Evolutionary conservation across 2,329 filamentous ascomycete species (phyloP), one percentile per base, ranked within the genome.

Genomic region (Penicillium sp.): DNA sequence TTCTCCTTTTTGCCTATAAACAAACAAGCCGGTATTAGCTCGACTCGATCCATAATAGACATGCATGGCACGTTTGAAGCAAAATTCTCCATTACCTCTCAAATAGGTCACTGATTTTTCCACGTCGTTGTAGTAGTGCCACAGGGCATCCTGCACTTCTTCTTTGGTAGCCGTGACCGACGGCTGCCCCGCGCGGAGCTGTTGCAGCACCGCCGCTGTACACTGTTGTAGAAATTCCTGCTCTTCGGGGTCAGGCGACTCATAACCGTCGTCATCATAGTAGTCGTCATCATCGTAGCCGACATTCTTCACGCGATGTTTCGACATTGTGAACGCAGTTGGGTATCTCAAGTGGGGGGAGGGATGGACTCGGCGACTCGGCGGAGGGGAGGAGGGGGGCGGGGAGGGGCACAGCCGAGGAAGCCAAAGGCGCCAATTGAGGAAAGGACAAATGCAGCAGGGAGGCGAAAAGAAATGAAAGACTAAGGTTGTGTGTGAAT

Each of bases 121-220:
- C 19, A 95, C 75, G 57, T 98, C 90, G 62, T 90, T 97, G 64
- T 91, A 97, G 66, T 96, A 96, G 67, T 98, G 81, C 88, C 89
- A 97, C 11, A 98, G 68, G 0, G 90, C 79, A 46, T 97, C 91
- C 62, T 94, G 81, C 47, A 96, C 91, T 59, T 95, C 84, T 25
- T 74, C 71, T 44, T 84, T 79, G 4, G 78, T 75, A n/a, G 78
- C 70, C 59, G 74, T 77, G 54, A 83, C 74, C 46, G 78, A 80
- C 49, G 69, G 69, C 20, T 75, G 72, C 45, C 79, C 73, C 7
- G 70, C 64, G 5, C 81, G 84, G n/a, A 95, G 72, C 7, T 77
- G 75, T 46, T 74, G 73, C 43, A 79, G 76, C 23, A 94, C 84
- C 49, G 83, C 75, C 26, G 75, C 71, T 1, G 83, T 87, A 35